Evolutionary conservation across 75 land plant species (phyloP).

Genomic region (Cryptomeria japonica): DNA sequence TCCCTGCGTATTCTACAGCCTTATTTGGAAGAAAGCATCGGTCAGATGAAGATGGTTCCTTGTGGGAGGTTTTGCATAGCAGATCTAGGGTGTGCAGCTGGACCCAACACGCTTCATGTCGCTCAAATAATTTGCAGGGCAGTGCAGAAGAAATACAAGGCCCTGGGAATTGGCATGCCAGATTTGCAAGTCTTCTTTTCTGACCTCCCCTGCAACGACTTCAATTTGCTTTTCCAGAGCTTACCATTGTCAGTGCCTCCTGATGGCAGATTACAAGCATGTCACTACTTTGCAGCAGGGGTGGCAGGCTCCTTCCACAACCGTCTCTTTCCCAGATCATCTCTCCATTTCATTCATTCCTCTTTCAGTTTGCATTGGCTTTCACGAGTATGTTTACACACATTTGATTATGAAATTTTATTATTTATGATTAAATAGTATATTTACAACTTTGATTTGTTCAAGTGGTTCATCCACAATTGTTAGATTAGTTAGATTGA

Average conservation of each 20-base stretch:
- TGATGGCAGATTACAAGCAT: not conserved
- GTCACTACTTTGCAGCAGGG: conserved; percentile 32
- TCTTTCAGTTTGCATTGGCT: conserved; percentile 38
- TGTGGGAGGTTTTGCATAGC: conserved; percentile 30
- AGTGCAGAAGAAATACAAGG: conserved; percentile 14
- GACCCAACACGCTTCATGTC: conserved; percentile 49
- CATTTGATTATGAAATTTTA: not conserved
- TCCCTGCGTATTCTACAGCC: not conserved
- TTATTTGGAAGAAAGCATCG: conserved; percentile 5
- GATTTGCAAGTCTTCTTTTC: conserved; percentile 51
- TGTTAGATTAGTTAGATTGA: too few species aligned
- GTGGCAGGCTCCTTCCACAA: conserved; percentile 45
- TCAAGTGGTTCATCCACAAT: too few species aligned
- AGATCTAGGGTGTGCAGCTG: conserved; percentile 66
- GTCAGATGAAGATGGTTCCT: not conserved
- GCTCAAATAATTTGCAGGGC: conserved; percentile 26
- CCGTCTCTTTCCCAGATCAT: conserved; percentile 31
- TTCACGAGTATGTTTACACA: conserved; percentile 18
- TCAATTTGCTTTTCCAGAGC: conserved; percentile 51
- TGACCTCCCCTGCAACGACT: conserved; percentile 71
- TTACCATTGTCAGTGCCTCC: not conserved
- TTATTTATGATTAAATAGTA: too few species aligned
- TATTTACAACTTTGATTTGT: too few species aligned
- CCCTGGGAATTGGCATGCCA: conserved; percentile 2
- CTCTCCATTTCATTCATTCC: conserved; percentile 35